Evolutionary conservation across 176 grass and related monocot genomes (phyloP), one percentile per base, ranked within the genome.

Genomic region (Leersia perrieri): DNA sequence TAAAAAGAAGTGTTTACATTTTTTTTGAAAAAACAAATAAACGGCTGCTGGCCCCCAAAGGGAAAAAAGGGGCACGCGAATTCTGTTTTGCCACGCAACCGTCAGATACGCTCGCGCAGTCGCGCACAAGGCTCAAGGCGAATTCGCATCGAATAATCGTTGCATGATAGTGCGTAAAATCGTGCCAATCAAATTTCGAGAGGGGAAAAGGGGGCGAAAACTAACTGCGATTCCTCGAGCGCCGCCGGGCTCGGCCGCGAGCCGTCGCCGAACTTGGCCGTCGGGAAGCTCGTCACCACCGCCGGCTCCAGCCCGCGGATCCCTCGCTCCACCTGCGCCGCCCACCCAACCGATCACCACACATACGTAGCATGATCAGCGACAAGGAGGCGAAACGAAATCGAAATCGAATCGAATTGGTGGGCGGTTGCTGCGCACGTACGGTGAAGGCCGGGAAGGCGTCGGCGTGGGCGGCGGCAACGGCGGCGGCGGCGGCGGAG

Each of bases 231-330:
- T 1, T 87, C 80, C 77, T 84, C 76, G 71, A 79, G 49, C 60
- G 68, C 77, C 14, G 80, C 61, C 72, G 77, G 30, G 57, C 51
- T 33, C 16, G 53, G 53, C 7, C 29, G 67, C 62, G 30, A 9
- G 68, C 64, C 76, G 65, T 80, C 87, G 44, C 72, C 86, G 87
- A 97, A 66, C 63, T 85, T 93, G 16, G 72, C 70, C 79, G 86
- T 90, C 38, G 94, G 94, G 83, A 93, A 93, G 41, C 73, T 84
- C 33, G 80, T 85, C 82, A 88, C 83, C 60, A 93, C 55, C 31
- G 84, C 75, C 28, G 80, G 86, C 66, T 97, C 94, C 80, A 85
- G 80, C 41, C 88, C 87, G 31, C 20, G 36, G 77, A 81, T 44
- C 28, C 82, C 66, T 33, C 66, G 82, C 87, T 89, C 78, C 35